Base-by-base conservation (phyloP, 1,284 basidiomycete genomes). In the Stygiomarasmius scandens region DNA sequence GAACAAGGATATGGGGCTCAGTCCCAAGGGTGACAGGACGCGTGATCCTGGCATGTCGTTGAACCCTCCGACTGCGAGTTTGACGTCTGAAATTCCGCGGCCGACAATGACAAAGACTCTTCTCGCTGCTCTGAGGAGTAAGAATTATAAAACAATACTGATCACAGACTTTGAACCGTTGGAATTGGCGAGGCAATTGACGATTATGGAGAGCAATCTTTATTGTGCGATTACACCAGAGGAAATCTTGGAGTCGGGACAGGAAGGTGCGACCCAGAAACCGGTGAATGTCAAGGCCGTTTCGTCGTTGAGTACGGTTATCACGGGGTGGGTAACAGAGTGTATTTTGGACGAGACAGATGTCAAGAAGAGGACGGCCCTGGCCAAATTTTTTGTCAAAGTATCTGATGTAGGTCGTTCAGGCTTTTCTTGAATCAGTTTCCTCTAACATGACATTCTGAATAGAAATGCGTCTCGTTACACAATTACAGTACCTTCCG, bases 341-440 rank as follows among this genome's bases (percentile, higher is more conserved):
- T 89, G 89, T 63, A 95, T 99, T 63, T 73, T 99, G 51, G 87
- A 89, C 62, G 95, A 98, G 73, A 83, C 81, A 51, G 96, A 98
- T 73, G 82, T 88, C 63, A 96, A 96, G 84, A 93, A 90, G 73
- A 81, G 97, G 54, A 91, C 91, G 12, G 68, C 76, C 19, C 73
- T 96, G 64, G 83, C 98, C 69, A 98, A 98, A 74, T 98, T 96
- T 69, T 98, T 96, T 71, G 93, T 99, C 80, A 95, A 95, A 71
- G 81, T 98, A 49, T 93, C 95, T 20, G 93, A 97, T 72, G 95
- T 95, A 70, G 76, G 93, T 80, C 22, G 47, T 19, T 59, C 56
- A 46, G 29, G 52, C 32, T 25, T 54, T 59, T 45, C n/a, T 53
- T 52, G n/a, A n/a, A n/a, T n/a, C n/a, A n/a, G n/a, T n/a, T n/a